Conservation (phyloP, 1,284 basidiomycete species). For the Laetiporus sulphureus region DNA sequence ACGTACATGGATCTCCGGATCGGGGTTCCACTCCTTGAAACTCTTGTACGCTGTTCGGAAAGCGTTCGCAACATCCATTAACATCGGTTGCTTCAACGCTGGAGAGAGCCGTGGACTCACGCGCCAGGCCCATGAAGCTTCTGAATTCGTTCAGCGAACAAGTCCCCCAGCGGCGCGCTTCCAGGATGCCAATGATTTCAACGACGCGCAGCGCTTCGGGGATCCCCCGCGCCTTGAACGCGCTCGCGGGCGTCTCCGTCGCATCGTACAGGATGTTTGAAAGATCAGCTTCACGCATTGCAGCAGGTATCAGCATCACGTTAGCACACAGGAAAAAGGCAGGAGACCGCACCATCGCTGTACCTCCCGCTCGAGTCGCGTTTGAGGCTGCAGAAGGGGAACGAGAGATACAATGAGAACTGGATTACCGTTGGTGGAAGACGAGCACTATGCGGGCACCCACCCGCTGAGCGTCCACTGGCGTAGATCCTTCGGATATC, state of each 20-base stretch:
- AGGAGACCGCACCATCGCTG: constrained; percentile 45
- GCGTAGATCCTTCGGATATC: constrained; percentile 10
- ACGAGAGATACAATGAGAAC: too few species aligned
- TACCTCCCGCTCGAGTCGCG: constrained; percentile 54
- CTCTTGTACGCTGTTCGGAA: constrained; percentile 31
- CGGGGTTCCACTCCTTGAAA: constrained; percentile 78
- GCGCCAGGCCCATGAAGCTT: constrained; percentile 46
- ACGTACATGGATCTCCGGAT: constrained; percentile 54
- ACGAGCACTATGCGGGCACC: constrained; percentile 36
- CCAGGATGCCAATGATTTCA: constrained; percentile 69
- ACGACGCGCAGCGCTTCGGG: constrained; percentile 64
- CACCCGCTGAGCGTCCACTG: constrained; percentile 28
- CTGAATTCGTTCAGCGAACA: constrained; percentile 75
- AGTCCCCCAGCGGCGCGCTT: constrained; percentile 65
- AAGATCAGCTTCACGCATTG: constrained; percentile 34
- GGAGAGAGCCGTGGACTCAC: constrained; percentile 16
- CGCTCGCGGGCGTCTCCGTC: constrained; percentile 58
- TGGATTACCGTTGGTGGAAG: neutral
- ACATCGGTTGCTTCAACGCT: too few species aligned
- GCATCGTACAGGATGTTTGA: constrained; percentile 61
- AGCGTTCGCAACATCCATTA: neutral
- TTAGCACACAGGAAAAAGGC: neutral
- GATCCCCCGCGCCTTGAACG: constrained; percentile 69
- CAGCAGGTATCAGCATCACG: neutral
- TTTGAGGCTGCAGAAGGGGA: constrained; percentile 33